Evolutionary conservation across 768 basidiomycete species (phyloP), one percentile per base, ranked within the genome.

Genomic region (Fomitopsis pulvina): DNA sequence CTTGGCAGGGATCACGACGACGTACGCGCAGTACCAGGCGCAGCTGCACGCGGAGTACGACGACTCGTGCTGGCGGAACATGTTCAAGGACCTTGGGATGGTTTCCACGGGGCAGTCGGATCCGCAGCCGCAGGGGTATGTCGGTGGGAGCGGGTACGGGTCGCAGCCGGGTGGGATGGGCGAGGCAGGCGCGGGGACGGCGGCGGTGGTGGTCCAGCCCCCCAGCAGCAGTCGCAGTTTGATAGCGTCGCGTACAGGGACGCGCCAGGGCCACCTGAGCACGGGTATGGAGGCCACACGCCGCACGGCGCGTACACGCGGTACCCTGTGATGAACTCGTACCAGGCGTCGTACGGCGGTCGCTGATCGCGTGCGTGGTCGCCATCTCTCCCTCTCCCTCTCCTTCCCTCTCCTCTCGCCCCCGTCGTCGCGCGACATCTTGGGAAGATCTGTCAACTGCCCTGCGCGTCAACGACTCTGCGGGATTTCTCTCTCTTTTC

Each of bases 1-100:
- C 43, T 9, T 37, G 5, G 34, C 34, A 18, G 34, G 14, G 34
- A 37, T 37, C 34, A 16, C 34, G 34, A 37, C 34, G 34, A 37
- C 34, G 34, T 37, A 44, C 43, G 43, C 26, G 24, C 7, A 24
- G 20, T 46, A 46, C n/a, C 50, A 46, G 42, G 16, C 52, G 30
- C 52, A 41, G 40, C 45, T 48, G 41, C 46, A 53, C 30, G 52
- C 60, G 22, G 79, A 81, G 55, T 71, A 74, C n/a, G 86, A 89
- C 61, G 76, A 76, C 10, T 71, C 78, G 47, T 89, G 89, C 64
- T 87, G 80, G 74, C 78, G 79, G 56, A 79, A 78, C 51, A 87
- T 89, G 84, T 79, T 85, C 56, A 66, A 81, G 40, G 85, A 88
- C 55, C 75, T 87, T 14, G 85, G 86, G 20, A 83, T 81, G 55